Conservation (phyloP, 2,329 filamentous ascomycete species). For the Pestalotiopsis sp. region DNA sequence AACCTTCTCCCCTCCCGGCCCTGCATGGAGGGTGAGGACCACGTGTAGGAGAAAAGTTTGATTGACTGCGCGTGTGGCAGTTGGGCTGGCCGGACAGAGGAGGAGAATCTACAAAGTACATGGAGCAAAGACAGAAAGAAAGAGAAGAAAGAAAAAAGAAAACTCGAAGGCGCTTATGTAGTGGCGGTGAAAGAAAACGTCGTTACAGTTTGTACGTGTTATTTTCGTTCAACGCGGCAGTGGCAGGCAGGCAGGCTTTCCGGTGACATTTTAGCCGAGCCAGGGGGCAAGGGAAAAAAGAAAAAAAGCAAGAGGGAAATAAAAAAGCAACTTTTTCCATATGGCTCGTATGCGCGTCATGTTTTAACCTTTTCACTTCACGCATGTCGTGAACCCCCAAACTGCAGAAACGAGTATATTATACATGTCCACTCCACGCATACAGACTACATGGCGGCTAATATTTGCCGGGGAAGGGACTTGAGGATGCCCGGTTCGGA, state of each 20-base stretch:
- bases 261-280: background rate
- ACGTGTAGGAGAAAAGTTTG: too few relatives aligned
- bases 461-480: background rate
- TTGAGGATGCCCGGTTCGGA: background rate
- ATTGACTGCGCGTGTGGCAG: too few relatives aligned
- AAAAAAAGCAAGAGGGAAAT: background rate
- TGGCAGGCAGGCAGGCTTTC: too few relatives aligned
- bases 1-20: too few relatives aligned
- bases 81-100: too few relatives aligned
- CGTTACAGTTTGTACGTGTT: background rate
- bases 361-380: background rate
- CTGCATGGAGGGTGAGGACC: too few relatives aligned
- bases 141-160: too few relatives aligned
- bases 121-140: too few relatives aligned
- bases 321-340: background rate
- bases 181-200: background rate
- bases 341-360: background rate
- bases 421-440: background rate
- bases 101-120: too few relatives aligned
- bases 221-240: background rate
- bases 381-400: background rate
- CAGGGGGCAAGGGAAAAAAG: background rate
- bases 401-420: background rate
- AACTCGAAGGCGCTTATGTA: too few relatives aligned
- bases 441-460: background rate